Base-by-base conservation (phyloP, 129 eudicot genomes). In the Gnaphalium uliginosum region DNA sequence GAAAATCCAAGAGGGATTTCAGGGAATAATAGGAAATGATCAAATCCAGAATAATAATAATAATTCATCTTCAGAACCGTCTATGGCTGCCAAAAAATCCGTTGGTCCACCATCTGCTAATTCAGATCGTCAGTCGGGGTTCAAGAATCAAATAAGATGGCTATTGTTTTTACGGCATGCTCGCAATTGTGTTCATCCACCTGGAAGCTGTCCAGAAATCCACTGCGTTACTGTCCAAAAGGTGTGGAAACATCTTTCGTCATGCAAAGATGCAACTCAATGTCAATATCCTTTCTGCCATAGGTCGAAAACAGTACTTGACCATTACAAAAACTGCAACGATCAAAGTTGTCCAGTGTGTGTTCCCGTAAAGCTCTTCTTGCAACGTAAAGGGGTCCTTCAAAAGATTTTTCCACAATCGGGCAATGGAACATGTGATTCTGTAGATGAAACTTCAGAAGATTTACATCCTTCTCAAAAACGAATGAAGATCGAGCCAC, bases 91-190 rank as follows among this genome's bases (percentile, higher is more conserved):
- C 41, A 64, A 73, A 57, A 73, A 81, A 73, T 58, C 90, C 33
- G 86, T 76, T 37, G 84, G 65, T 15, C 81, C 82, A 53, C 80
- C 81, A 74, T 76, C 86, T 56, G 71, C 66, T 69, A 81, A 79
- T 76, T 64, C 77, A 26, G 69, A 68, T 66, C 80, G 80, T 71
- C 86, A 80, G 29, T 66, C 76, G 73, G 86, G 85, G 73, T 87
- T 43, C 77, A 77, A 6, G 80, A 77, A 91, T 67, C 93, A 91
- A 84, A 76, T 62, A 76, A 87, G 82, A 65, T 95, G 99, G 99
- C 76, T 95, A n/a, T 83, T 95, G 84, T 83, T 91, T 75, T 81
- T 95, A 84, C 72, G 71, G 75, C 99, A 95, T 89, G 96, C 99
- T 58, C 92, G 97, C 41, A 75, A 75, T 9, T 95, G 99, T 74